phyloP scores from a whole-genome alignment of 2,329 filamentous ascomycete genomes.

The Colletotrichum sp. region DNA sequence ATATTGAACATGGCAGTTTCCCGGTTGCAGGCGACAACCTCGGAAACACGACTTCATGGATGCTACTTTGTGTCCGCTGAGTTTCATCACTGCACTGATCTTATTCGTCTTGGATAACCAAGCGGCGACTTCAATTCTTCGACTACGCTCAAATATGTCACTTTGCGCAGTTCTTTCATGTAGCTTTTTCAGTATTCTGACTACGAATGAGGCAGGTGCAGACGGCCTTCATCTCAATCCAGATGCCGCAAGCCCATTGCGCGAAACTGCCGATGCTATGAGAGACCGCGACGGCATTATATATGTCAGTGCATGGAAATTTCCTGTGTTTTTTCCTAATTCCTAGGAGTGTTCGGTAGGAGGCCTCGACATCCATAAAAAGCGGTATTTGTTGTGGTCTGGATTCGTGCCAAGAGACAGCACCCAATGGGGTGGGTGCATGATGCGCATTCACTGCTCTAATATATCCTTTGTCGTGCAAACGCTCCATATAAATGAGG shows the following conservation, averaged over 20 bases:
- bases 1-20: not conserved
- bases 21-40: accelerated
- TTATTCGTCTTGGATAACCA: not conserved
- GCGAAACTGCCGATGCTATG: too few species aligned
- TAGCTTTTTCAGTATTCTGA: accelerated
- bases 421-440: not conserved
- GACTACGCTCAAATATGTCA: accelerated
- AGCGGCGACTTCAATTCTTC: accelerated
- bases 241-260: too few species aligned
- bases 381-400: accelerated
- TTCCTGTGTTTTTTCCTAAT: too few species aligned
- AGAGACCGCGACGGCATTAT: too few species aligned
- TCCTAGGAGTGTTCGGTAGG: accelerated
- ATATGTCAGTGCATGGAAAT: too few species aligned
- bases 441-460: not conserved
- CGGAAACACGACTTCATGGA: not conserved
- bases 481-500: accelerated
- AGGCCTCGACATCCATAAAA: not conserved
- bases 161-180: accelerated
- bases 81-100: not conserved
- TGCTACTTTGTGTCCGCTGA: not conserved
- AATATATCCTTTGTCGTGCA: not conserved
- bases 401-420: not conserved
- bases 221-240: accelerated
- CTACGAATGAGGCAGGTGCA: accelerated